Evolutionary conservation across 495 filamentous ascomycete genomes (phyloP).

Genomic region (Neurospora sp.): DNA sequence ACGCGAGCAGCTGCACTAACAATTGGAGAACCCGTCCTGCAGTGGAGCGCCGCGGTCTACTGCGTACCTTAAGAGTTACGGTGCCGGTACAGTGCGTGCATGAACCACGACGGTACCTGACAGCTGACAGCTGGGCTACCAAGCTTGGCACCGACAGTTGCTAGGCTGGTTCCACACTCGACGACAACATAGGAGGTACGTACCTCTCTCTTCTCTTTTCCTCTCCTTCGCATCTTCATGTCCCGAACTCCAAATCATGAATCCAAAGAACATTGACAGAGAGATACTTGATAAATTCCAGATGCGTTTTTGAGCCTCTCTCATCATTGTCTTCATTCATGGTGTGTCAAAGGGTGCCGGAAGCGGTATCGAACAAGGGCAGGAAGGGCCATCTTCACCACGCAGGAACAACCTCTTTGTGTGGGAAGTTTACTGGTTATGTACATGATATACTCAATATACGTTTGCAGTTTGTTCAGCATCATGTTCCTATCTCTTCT

Average conservation of each 20-base stretch:
- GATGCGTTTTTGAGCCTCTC: background rate
- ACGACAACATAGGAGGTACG: background rate
- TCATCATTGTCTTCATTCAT: background rate
- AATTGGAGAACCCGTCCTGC: background rate
- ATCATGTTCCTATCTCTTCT: background rate
- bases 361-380: background rate
- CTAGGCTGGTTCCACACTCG: background rate
- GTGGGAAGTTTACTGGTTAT: background rate
- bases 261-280: background rate
- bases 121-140: background rate
- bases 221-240: background rate
- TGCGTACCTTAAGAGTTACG: background rate
- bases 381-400: background rate
- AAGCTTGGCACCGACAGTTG: background rate
- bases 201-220: background rate
- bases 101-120: background rate
- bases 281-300: accelerated
- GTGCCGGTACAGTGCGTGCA: background rate
- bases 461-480: background rate
- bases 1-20: background rate
- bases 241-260: background rate
- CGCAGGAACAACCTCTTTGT: background rate
- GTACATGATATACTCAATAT: background rate
- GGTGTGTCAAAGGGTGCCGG: background rate
- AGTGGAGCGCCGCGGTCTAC: background rate